These are phyloP conservation scores for Oxytropis ochrocephala DNA, from an alignment of 306 rosid species.

Conservation along the genomic window DNA sequence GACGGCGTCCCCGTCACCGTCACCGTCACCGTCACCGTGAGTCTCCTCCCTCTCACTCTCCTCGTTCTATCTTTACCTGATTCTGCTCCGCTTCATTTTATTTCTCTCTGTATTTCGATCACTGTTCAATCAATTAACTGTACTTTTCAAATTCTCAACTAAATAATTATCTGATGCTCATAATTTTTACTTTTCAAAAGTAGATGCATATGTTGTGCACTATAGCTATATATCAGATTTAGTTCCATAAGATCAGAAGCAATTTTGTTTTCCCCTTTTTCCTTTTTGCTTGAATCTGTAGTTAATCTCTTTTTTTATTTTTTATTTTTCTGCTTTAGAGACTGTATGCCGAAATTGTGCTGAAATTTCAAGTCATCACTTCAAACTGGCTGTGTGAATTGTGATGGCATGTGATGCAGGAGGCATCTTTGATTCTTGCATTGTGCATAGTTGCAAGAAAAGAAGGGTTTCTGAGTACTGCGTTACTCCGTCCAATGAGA, in stretches of 20 bases:
- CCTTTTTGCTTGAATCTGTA: background rate
- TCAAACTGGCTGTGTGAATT: slow-evolving; percentile 10
- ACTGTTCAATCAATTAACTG: background rate
- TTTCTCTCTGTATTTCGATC: background rate
- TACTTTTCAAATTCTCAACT: background rate
- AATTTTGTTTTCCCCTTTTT: background rate
- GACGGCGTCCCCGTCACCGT: no score
- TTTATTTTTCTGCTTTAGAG: background rate
- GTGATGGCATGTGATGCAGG: slow-evolving; percentile 33
- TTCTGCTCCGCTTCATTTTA: background rate
- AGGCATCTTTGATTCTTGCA: slow-evolving; percentile 23
- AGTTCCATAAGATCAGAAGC: background rate
- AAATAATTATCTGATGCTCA: background rate
- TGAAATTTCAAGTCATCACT: slow-evolving; percentile 10
- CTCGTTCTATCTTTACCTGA: background rate
- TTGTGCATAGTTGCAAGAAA: slow-evolving; percentile 33
- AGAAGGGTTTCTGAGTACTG: slow-evolving; percentile 35
- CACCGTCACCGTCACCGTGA: background rate
- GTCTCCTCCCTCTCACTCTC: background rate
- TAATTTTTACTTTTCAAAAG: no score
- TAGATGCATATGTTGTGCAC: no score
- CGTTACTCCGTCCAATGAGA: slow-evolving; percentile 12
- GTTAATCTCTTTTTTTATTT: background rate
- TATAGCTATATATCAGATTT: background rate
- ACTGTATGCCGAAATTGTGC: background rate